A percentile compares a stretch with the other conserved stretches of the same genome.
Evolutionary conservation across 257 asterid species (phyloP).

Genomic region (Przewalskia tangutica): DNA sequence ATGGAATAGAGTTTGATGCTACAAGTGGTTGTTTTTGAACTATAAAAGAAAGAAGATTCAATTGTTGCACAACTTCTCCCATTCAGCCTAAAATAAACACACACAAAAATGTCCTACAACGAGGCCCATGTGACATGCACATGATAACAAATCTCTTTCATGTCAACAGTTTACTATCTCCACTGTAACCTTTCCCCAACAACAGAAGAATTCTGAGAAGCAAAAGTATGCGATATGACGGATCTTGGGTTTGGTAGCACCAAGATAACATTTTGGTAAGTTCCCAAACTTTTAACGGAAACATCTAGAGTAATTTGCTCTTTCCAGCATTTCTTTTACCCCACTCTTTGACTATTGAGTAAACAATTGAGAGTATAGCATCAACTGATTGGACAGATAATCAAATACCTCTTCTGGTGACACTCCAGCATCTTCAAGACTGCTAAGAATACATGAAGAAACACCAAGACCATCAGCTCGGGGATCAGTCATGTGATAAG

Average conservation of each 20-base stretch:
- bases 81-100: not conserved
- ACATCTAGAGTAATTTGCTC: not conserved
- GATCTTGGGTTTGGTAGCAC: not conserved
- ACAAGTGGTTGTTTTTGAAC: not conserved
- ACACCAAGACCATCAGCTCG: conserved; percentile 96
- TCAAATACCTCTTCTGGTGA: conserved; percentile 81
- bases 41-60: not conserved
- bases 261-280: not conserved
- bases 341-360: not conserved
- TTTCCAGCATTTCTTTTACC: not conserved
- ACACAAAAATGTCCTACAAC: not conserved
- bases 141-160: not conserved
- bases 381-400: not conserved
- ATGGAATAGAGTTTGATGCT: not conserved
- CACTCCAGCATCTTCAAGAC: conserved; percentile 83
- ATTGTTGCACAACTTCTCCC: not conserved
- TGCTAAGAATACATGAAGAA: conserved; percentile 66
- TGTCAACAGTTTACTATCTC: not conserved
- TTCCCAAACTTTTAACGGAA: not conserved
- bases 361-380: not conserved
- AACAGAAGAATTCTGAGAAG: not conserved
- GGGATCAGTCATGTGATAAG: conserved; percentile 97
- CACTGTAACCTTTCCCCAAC: not conserved
- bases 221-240: not conserved
- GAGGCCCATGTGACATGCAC: not conserved